phyloP scores from a whole-genome alignment of 2,329 filamentous ascomycete genomes.

The Chaetomium sp. region DNA sequence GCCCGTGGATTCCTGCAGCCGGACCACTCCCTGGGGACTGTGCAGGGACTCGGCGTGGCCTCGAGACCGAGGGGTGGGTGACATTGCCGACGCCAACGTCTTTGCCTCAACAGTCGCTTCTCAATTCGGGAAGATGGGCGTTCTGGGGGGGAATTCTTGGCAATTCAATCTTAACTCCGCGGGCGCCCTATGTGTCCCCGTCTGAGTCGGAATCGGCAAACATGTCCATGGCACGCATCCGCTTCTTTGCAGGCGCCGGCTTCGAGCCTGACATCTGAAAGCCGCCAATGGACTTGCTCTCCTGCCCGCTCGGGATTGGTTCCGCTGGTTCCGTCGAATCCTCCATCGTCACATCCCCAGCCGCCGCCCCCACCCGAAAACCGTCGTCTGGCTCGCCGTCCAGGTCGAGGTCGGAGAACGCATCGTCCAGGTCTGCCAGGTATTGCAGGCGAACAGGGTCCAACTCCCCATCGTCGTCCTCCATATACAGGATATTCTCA shows the following conservation, averaged over 20 bases:
- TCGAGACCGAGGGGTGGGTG: conserved; percentile 10
- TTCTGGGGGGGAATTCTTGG: conserved; percentile 11
- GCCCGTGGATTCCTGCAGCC: conserved; percentile 20
- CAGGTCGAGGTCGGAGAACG: conserved; percentile 43
- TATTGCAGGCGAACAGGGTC: conserved; percentile 30
- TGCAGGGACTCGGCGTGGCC: conserved; percentile 6
- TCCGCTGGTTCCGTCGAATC: conserved; percentile 38
- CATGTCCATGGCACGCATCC: conserved; percentile 81
- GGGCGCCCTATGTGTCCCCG: conserved; percentile 21
- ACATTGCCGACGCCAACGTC: background rate
- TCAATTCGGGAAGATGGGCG: background rate
- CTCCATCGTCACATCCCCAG: conserved; percentile 37
- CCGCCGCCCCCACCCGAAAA: conserved; percentile 4
- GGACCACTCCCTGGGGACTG: background rate
- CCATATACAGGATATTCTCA: conserved; percentile 29
- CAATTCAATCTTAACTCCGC: conserved; percentile 27
- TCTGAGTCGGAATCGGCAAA: conserved; percentile 72
- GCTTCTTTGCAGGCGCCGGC: conserved; percentile 51
- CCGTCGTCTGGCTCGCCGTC: conserved; percentile 44
- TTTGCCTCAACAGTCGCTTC: background rate
- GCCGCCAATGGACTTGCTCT: conserved; percentile 33
- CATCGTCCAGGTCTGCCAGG: conserved; percentile 30
- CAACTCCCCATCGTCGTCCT: conserved; percentile 33
- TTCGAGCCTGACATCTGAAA: conserved; percentile 36
- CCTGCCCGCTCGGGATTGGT: conserved; percentile 25